Evolutionary conservation across 116 monocot species (phyloP).

Genomic region (Iris pallida): DNA sequence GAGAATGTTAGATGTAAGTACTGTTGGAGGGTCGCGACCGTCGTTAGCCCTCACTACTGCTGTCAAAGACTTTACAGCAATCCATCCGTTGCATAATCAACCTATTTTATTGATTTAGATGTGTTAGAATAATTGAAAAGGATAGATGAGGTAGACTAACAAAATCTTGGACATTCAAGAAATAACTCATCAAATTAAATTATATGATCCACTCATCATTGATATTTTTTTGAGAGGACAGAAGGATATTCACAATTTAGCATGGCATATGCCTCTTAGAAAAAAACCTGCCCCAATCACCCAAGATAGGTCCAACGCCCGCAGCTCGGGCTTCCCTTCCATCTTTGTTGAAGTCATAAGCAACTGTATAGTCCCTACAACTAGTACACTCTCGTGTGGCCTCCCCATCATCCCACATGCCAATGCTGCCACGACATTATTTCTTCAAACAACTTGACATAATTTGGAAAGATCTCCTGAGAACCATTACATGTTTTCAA

Average conservation of each 20-base stretch:
- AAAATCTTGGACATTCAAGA: too few species aligned
- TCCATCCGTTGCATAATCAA: slow-evolving; percentile 82
- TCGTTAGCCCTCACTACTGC: slow-evolving; percentile 79
- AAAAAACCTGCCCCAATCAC: slow-evolving; percentile 93
- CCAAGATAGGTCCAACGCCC: slow-evolving; percentile 81
- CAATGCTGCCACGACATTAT: slow-evolving; percentile 86
- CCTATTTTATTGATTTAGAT: too few species aligned
- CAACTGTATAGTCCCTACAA: slow-evolving; percentile 87
- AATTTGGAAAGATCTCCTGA: slow-evolving; percentile 68
- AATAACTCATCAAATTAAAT: too few species aligned
- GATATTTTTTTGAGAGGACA: too few species aligned
- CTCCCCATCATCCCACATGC: slow-evolving; percentile 89
- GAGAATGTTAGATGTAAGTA: slow-evolving; percentile 59
- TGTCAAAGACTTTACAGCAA: slow-evolving; percentile 80
- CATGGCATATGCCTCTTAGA: not conserved
- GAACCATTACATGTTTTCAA: not conserved
- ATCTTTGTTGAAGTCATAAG: slow-evolving; percentile 77
- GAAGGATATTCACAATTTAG: too few species aligned
- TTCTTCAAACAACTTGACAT: slow-evolving; percentile 72
- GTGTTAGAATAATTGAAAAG: too few species aligned
- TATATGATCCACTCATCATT: too few species aligned
- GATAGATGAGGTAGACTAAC: too few species aligned
- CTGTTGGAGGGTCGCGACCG: slow-evolving; percentile 79
- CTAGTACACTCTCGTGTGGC: slow-evolving; percentile 80
- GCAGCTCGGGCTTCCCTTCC: slow-evolving; percentile 84